Percentiles rank a stretch among this genome's conserved stretches.
phyloP scores from a whole-genome alignment of 2,329 filamentous ascomycete species.

The Talaromyces sp. region DNA sequence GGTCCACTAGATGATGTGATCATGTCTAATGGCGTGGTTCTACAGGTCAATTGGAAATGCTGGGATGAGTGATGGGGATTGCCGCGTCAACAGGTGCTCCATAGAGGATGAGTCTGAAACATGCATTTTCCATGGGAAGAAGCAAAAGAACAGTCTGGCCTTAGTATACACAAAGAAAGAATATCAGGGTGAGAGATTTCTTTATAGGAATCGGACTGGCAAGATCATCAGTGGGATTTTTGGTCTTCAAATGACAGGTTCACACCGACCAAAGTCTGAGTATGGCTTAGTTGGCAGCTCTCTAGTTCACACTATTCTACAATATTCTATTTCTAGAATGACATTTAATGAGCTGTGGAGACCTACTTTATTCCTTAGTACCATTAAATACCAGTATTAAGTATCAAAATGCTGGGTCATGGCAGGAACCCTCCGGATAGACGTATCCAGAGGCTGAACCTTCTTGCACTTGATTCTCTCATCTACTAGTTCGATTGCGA shows the following conservation, averaged over 20 bases:
- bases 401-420: background rate
- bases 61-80: slow-evolving; percentile 1
- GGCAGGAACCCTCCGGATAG: background rate
- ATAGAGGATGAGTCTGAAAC: slow-evolving; percentile 5
- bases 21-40: background rate
- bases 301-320: background rate
- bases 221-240: background rate
- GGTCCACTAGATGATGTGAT: slow-evolving; percentile 1
- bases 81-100: background rate
- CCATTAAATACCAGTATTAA: background rate
- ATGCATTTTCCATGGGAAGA: background rate
- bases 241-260: background rate
- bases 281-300: background rate
- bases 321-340: slow-evolving; percentile 4
- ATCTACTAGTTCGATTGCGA: background rate
- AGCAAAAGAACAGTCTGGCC: background rate
- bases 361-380: background rate
- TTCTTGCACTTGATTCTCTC: background rate
- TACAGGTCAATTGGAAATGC: background rate
- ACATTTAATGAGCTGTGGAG: background rate
- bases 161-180: background rate
- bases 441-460: background rate
- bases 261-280: background rate
- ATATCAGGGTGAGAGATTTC: background rate
- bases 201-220: background rate